Base-by-base conservation (phyloP, 108 stramenopile genomes). In the Pseudonitzschia pungens region DNA sequence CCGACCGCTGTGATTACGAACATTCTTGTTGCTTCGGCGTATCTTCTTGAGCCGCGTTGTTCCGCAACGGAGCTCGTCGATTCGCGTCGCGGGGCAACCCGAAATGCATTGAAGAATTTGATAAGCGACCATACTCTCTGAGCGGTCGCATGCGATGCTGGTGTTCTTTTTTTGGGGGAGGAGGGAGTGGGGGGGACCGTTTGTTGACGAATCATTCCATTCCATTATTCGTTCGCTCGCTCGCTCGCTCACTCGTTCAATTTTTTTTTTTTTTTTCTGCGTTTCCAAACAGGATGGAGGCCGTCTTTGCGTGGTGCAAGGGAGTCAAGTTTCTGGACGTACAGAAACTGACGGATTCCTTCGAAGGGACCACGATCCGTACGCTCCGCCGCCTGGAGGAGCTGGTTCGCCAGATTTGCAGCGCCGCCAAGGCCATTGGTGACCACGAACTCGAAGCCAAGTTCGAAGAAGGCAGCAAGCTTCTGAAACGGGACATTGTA, bases 281-380 rank as follows among this genome's bases (percentile, higher is more conserved):
- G 36, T 33, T 68, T 26, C 16, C 63, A 63, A 63, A 40, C 40
- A 92, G 92, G 84, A 98, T 99, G 96, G 96, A 98, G 73, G 97
- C 96, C 29, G 95, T 97, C 0, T 98, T 88, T 78, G 95, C 95
- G 21, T 99, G 99, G 99, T 87, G 89, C 69, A 89, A 93, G 67
- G 99, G 99, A 40, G 97, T 87, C 6, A 98, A 96, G 75, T 99
- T 99, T 77, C 75, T 93, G 18, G 98, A 99, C 51, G 91, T 99
- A 2, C 88, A 95, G 55, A 97, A 98, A 78, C 79, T 97, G 20
- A 99, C 98, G 5, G 94, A 94, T 40, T 84, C 91, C 9, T 99
- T 94, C 74, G 99, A 99, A 83, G 99, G 99, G 8, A 96, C 96
- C 5, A 96, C 98, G 42, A 99, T 99, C 66, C 95, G 98, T 24